Base-by-base conservation (phyloP, 139 green algal species). In the Tetradesmus lagerheimii region DNA sequence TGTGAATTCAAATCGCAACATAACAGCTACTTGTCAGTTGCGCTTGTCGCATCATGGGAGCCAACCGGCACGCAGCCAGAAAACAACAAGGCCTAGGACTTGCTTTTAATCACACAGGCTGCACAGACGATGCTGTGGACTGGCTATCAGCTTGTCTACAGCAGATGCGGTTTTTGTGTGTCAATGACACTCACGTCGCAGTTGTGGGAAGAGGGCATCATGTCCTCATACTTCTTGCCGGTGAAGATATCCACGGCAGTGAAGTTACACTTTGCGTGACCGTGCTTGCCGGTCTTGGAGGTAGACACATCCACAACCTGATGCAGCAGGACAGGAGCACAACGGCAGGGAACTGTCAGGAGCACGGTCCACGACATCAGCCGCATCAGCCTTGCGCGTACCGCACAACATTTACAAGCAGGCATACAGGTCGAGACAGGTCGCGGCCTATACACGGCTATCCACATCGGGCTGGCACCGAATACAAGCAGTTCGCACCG, bases 231-330 rank as follows among this genome's bases (percentile, higher is more conserved):
- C 94, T 99, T 99, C 97, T 99, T 99, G 91, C 94, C 94, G 47
- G 97, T 99, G 96, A 99, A 99, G 90, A 99, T 99, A 90, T 99
- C 98, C 66, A 98, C 96, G 57, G 91, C 97, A 8, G 97, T 92
- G 89, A 99, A 99, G 92, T 99, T 96, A 93, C 98, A 99, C 97
- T 99, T 99, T 57, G 98, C 98, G 95, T 99, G 97, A 80, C 98
- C 98, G 97, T 99, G 98, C 97, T 99, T 99, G 90, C 98, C 98
- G 39, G 98, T 99, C 96, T 99, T 99, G 80, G 98, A 99, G 79
- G 98, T 99, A 66, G 98, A 98, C 82, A 99, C 98, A 86, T 99
- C 98, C 29, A 97, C 95, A 2, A 99, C 98, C 97, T 99, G 95
- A 27, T 81, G 41, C 47, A 39, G 71, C 29, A 9, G n/a, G n/a